Conservation (phyloP, 305 asterid species). For the Fraxinus baroniana region DNA sequence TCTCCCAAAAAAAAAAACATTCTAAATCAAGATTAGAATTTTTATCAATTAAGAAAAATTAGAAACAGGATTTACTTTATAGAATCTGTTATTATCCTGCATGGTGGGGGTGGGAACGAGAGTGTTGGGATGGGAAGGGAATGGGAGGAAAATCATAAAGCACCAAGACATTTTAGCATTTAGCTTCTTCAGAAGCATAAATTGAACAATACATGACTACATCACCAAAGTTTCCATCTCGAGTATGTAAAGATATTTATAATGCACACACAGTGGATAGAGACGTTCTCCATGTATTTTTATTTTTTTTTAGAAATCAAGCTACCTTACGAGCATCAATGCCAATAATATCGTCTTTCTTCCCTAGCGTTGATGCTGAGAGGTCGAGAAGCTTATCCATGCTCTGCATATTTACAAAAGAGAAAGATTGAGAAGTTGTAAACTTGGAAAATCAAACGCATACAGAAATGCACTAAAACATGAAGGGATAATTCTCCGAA, state of each 20-base stretch:
- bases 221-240: not conserved
- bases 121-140: not conserved
- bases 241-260: conserved; percentile 2
- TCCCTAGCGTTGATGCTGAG: conserved; percentile 54
- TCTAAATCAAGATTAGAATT: not conserved
- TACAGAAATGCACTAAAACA: conserved; percentile 4
- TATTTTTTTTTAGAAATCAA: conserved; percentile 13
- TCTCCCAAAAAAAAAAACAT: not conserved
- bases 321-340: conserved; percentile 40
- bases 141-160: not conserved
- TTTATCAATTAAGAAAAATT: not conserved
- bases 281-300: not conserved
- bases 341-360: conserved; percentile 57
- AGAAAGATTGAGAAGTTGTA: conserved; percentile 18
- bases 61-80: not conserved
- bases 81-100: not conserved
- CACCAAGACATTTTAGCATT: not conserved
- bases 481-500: not conserved
- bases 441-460: conserved; percentile 13
- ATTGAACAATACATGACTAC: conserved; percentile 1
- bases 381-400: conserved; percentile 65
- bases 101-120: not conserved
- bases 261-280: conserved; percentile 18
- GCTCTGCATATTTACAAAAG: conserved; percentile 54
- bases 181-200: not conserved